Conservation (phyloP, 2,329 filamentous ascomycete genomes). For the Diaporthe ampelina region DNA sequence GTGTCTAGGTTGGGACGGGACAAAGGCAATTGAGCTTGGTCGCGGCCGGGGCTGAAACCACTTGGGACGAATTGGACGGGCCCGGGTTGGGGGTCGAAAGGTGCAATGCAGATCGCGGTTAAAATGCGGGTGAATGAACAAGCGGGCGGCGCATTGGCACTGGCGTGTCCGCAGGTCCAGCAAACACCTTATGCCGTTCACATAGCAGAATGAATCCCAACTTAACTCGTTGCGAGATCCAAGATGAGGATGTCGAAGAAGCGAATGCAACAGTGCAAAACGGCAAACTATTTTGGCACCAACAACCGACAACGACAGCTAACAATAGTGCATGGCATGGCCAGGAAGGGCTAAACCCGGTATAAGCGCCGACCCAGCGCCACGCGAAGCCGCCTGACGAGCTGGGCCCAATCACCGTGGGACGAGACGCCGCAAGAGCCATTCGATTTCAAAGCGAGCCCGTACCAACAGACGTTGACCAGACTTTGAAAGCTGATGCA, state of each 20-base stretch:
- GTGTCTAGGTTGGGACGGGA: neutral
- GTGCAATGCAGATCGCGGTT: conserved; percentile 8
- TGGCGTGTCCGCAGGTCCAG: neutral
- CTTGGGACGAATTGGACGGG: conserved; percentile 11
- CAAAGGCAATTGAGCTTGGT: conserved; percentile 12
- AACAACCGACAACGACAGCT: neutral
- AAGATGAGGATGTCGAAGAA: neutral
- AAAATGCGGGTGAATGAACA: conserved; percentile 7
- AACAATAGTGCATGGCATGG: neutral
- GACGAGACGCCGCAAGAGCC: conserved; percentile 5
- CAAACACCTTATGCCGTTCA: neutral
- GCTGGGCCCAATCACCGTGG: conserved; percentile 23
- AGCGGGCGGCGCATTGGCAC: neutral
- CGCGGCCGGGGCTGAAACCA: conserved; percentile 37
- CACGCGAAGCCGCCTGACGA: conserved; percentile 28
- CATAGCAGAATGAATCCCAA: too few species aligned
- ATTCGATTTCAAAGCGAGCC: neutral
- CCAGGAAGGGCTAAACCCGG: conserved; percentile 1
- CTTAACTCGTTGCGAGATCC: neutral
- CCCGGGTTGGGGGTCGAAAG: neutral
- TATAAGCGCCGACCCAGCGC: conserved; percentile 31
- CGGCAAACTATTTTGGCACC: neutral
- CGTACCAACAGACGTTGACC: neutral
- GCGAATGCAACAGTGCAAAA: neutral
- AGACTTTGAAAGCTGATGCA: neutral